phyloP scores from a whole-genome alignment of 73 alveolate species.

The Paramecium caudatum region DNA sequence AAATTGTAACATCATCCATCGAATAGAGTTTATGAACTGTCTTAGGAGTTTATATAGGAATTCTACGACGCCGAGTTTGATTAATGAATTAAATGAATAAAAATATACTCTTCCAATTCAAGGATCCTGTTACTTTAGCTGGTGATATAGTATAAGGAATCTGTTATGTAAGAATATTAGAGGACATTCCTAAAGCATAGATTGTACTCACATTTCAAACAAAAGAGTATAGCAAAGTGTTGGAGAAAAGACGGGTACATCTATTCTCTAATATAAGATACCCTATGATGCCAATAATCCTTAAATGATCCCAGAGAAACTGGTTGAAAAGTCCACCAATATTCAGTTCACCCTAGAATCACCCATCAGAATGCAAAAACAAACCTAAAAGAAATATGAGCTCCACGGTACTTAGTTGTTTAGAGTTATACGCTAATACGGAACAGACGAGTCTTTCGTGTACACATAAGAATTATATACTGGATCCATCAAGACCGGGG shows the following conservation, averaged over 20 bases:
- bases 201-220: neutral
- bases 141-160: conserved; percentile 29
- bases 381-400: conserved; percentile 54
- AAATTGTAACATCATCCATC: neutral
- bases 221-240: conserved; percentile 19
- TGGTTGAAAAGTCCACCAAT: neutral
- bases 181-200: conserved; percentile 47
- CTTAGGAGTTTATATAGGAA: neutral
- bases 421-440: conserved; percentile 53
- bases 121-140: conserved; percentile 42
- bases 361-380: neutral
- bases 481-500: conserved; percentile 44
- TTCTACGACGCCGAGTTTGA: neutral
- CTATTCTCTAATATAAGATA: neutral
- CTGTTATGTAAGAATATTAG: conserved; percentile 8
- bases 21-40: neutral
- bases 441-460: conserved; percentile 12
- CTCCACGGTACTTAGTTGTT: conserved; percentile 7
- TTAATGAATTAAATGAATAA: conserved; percentile 39
- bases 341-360: conserved; percentile 30
- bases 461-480: conserved; percentile 8
- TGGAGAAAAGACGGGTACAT: conserved; percentile 27
- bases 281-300: conserved; percentile 61
- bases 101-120: conserved; percentile 17
- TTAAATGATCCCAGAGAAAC: conserved; percentile 44